A percentile compares a stretch with the other conserved stretches of the same genome.
Evolutionary conservation across 805 yeast species (phyloP).

Genomic region (Candida boleticola): DNA sequence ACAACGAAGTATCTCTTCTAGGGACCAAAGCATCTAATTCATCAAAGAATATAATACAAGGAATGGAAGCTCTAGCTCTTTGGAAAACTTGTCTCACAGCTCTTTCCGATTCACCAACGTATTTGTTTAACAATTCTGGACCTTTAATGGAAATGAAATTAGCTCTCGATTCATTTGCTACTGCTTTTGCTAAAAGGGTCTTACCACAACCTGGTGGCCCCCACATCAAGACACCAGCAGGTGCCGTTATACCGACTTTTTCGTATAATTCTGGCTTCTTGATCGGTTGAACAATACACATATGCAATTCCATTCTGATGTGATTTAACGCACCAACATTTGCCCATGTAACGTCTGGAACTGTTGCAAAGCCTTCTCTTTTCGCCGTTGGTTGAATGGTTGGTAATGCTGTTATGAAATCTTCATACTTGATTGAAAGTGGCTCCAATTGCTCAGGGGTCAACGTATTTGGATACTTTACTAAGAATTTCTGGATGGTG

Average conservation of each 20-base stretch:
- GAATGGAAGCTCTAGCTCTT: constrained; percentile 89
- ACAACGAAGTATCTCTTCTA: constrained; percentile 80
- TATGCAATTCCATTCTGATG: constrained; percentile 85
- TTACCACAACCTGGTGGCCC: constrained; percentile 99
- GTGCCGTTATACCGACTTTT: constrained; percentile 92
- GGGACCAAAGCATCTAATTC: constrained; percentile 97
- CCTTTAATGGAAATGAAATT: constrained; percentile 95
- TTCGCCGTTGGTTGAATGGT: constrained; percentile 96
- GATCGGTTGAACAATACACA: constrained; percentile 97
- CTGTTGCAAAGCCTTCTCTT: constrained; percentile 98
- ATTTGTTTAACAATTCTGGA: constrained; percentile 90
- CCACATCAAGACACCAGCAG: constrained; percentile 96
- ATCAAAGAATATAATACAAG: constrained; percentile 93
- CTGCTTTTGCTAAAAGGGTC: constrained; percentile 93
- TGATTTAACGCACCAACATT: constrained; percentile 86
- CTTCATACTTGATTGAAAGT: constrained; percentile 71
- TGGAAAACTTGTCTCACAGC: constrained; percentile 92
- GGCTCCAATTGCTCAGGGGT: constrained; percentile 73
- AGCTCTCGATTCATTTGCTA: constrained; percentile 95
- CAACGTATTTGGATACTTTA: constrained; percentile 75
- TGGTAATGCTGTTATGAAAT: constrained; percentile 83
- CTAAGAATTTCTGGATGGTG: constrained; percentile 69
- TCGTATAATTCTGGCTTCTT: constrained; percentile 86
- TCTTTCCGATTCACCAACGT: constrained; percentile 94
- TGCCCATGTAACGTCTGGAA: constrained; percentile 96